A percentile compares a stretch with the other conserved stretches of the same genome.
These are phyloP conservation scores for Pichia sp. DNA, from an alignment of 1,139 yeast species.

Conservation along the genomic window DNA sequence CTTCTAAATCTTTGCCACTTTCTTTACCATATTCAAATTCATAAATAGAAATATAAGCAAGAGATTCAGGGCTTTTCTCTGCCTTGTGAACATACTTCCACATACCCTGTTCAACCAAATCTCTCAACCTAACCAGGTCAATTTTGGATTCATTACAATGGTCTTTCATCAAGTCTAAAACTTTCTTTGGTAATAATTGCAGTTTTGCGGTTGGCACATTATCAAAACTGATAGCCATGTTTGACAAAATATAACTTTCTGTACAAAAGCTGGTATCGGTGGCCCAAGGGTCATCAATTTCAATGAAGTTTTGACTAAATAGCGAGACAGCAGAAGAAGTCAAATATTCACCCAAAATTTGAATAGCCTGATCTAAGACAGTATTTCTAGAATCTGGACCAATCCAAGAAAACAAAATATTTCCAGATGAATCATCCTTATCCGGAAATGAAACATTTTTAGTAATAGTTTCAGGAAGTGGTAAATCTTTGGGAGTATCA, in stretches of 20 bases:
- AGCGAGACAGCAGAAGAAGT: conserved; percentile 70
- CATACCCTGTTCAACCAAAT: conserved; percentile 59
- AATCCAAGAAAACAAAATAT: conserved; percentile 68
- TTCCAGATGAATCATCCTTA: conserved; percentile 80
- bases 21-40: conserved; percentile 75
- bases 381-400: conserved; percentile 63
- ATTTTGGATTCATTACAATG: conserved; percentile 46
- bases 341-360: conserved; percentile 67
- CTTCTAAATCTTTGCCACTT: conserved; percentile 52
- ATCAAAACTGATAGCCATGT: conserved; percentile 50
- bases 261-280: conserved; percentile 64
- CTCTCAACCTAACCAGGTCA: conserved; percentile 60
- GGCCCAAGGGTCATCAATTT: conserved; percentile 77
- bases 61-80: conserved; percentile 58
- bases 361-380: conserved; percentile 58
- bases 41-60: conserved; percentile 63
- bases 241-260: conserved; percentile 60
- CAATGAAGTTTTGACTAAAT: conserved; percentile 64
- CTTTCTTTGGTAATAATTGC: conserved; percentile 43
- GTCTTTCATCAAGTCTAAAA: conserved; percentile 44
- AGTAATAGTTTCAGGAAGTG: conserved; percentile 33
- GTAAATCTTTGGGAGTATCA: conserved; percentile 50
- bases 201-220: conserved; percentile 75
- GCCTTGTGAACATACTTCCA: conserved; percentile 57
- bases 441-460: conserved; percentile 78